phyloP scores from a whole-genome alignment of 306 rosid genomes.

The Clitoria ternatea region DNA sequence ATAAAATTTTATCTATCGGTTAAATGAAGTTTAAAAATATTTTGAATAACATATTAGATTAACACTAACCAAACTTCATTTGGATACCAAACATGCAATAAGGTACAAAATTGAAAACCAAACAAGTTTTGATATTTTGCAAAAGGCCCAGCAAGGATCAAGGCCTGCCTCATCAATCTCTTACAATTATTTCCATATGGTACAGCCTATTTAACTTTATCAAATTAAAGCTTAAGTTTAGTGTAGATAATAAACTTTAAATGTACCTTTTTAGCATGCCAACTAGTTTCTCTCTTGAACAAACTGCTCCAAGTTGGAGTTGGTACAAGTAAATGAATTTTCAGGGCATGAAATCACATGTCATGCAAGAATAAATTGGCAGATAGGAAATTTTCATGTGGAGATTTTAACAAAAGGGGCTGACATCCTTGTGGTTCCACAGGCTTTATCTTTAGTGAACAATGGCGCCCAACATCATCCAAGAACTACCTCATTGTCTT shows the following conservation, averaged over 20 bases:
- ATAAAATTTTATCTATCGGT: too few species aligned
- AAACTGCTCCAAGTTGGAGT: constrained; percentile 23
- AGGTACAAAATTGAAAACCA: too few species aligned
- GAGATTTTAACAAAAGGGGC: neutral
- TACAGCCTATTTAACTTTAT: neutral
- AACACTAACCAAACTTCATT: too few species aligned
- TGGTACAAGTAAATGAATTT: constrained; percentile 17
- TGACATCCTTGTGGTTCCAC: constrained; percentile 21
- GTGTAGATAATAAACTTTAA: neutral
- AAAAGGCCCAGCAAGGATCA: neutral
- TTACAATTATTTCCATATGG: neutral
- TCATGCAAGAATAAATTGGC: neutral
- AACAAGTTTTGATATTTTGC: too few species aligned
- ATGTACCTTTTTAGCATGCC: constrained; percentile 6
- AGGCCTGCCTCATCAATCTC: neutral
- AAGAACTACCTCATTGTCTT: constrained; percentile 11
- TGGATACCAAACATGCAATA: too few species aligned
- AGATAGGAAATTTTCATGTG: constrained; percentile 7
- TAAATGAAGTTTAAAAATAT: too few species aligned
- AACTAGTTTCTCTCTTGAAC: neutral
- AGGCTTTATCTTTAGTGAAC: constrained; percentile 29
- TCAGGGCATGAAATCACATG: constrained; percentile 15
- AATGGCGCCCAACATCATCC: constrained; percentile 16
- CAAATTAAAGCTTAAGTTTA: constrained; percentile 1
- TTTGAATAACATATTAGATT: too few species aligned